phyloP scores from a whole-genome alignment of 2,329 filamentous ascomycete species.

The Phoma sp. region DNA sequence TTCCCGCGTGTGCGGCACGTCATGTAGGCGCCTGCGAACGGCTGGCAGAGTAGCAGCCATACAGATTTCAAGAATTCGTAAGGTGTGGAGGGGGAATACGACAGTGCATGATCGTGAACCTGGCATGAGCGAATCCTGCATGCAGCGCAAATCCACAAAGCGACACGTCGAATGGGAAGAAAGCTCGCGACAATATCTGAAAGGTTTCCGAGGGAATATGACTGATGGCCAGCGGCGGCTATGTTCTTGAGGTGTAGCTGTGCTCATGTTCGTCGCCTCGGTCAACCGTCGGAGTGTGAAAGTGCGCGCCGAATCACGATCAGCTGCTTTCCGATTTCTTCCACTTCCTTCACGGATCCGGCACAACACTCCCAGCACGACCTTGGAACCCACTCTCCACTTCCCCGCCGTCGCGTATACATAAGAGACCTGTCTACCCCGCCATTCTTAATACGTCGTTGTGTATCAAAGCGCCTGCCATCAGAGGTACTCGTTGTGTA shows the following conservation, averaged over 20 bases:
- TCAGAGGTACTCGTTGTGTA: neutral
- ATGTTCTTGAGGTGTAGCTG: neutral
- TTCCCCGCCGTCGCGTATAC: slow-evolving; percentile 22
- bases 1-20: slow-evolving; percentile 4
- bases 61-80: slow-evolving; percentile 12
- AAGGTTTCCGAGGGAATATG: neutral
- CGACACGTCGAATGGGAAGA: slow-evolving; percentile 15
- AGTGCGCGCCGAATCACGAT: slow-evolving; percentile 25
- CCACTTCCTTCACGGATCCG: slow-evolving; percentile 25
- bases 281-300: slow-evolving; percentile 8
- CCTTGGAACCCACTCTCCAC: slow-evolving; percentile 15
- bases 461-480: neutral
- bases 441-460: slow-evolving; percentile 12
- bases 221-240: neutral
- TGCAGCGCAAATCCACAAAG: slow-evolving; percentile 24
- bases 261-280: slow-evolving; percentile 12
- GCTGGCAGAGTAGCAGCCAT: slow-evolving; percentile 15
- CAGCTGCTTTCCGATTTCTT: slow-evolving; percentile 43
- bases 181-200: slow-evolving; percentile 7
- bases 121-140: slow-evolving; percentile 36
- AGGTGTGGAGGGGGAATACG: slow-evolving; percentile 19
- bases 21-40: slow-evolving; percentile 17
- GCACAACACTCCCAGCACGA: slow-evolving; percentile 19
- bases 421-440: slow-evolving; percentile 21
- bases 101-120: slow-evolving; percentile 20